These are phyloP conservation scores for Blastocladiella britannica DNA, from an alignment of 192 early-diverging fungal species.

Conservation along the genomic window DNA sequence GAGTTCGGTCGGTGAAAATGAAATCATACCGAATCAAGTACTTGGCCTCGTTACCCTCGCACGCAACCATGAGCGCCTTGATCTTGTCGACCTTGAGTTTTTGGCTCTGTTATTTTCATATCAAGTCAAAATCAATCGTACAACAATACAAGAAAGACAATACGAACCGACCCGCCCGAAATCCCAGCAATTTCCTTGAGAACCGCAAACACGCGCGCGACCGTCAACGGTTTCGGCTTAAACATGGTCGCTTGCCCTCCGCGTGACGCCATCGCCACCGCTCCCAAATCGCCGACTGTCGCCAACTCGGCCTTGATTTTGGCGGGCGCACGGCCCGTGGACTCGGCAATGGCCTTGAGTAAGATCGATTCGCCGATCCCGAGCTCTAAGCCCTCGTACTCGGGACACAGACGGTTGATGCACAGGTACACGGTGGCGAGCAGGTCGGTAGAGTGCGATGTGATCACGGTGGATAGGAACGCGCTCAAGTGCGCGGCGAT, in stretches of 20 bases:
- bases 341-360: constrained; percentile 78
- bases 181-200: constrained; percentile 71
- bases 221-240: constrained; percentile 54
- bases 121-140: too few relatives aligned
- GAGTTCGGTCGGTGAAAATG: neutral
- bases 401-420: constrained; percentile 72
- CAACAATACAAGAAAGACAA: too few relatives aligned
- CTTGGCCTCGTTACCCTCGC: constrained; percentile 59
- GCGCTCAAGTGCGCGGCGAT: constrained; percentile 48
- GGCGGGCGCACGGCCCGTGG: constrained; percentile 52
- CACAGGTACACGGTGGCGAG: constrained; percentile 71
- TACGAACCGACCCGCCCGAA: constrained; percentile 44
- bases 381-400: constrained; percentile 87
- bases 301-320: constrained; percentile 63
- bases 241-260: constrained; percentile 64
- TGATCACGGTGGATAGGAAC: constrained; percentile 47
- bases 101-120: constrained; percentile 23
- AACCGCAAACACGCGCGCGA: constrained; percentile 58
- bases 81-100: constrained; percentile 57
- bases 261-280: constrained; percentile 44
- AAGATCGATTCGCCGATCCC: constrained; percentile 85
- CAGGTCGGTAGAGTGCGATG: constrained; percentile 37
- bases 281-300: constrained; percentile 69
- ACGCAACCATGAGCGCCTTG: constrained; percentile 47
- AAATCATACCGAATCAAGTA: constrained; percentile 48